Evolutionary conservation across 2,329 filamentous ascomycete genomes (phyloP).

Genomic region (Xylaria sp.): DNA sequence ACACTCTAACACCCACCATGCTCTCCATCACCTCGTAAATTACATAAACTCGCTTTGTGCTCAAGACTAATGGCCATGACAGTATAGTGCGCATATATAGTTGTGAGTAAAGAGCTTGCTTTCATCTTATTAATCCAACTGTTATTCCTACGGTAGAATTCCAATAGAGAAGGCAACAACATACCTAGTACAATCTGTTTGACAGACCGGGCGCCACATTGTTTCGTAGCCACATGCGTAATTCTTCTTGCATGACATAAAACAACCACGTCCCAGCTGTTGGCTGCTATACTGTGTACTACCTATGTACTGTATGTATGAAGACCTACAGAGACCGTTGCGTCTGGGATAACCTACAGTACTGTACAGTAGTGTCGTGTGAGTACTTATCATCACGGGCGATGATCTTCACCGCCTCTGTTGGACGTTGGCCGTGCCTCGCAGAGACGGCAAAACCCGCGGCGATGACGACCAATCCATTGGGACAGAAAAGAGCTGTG

Average conservation of each 20-base stretch:
- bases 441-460: not conserved
- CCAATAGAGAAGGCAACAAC: too few species aligned
- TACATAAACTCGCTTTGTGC: too few species aligned
- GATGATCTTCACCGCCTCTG: conserved; percentile 19
- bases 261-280: not conserved
- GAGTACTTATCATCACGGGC: not conserved
- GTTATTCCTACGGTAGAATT: too few species aligned
- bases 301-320: too few species aligned
- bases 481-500: conserved; percentile 2
- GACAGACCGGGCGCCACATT: too few species aligned
- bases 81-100: too few species aligned
- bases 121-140: too few species aligned
- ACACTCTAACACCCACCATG: too few species aligned
- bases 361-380: not conserved
- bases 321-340: not conserved
- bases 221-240: not conserved
- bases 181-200: too few species aligned
- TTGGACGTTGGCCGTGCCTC: conserved; percentile 1
- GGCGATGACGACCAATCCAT: not conserved
- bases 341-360: not conserved
- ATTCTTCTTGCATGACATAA: not conserved
- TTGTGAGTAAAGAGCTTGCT: too few species aligned
- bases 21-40: too few species aligned
- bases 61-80: too few species aligned
- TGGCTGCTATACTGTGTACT: not conserved